phyloP scores from a whole-genome alignment of 1,139 yeast genomes.

The Saccharomyces hybrid region DNA sequence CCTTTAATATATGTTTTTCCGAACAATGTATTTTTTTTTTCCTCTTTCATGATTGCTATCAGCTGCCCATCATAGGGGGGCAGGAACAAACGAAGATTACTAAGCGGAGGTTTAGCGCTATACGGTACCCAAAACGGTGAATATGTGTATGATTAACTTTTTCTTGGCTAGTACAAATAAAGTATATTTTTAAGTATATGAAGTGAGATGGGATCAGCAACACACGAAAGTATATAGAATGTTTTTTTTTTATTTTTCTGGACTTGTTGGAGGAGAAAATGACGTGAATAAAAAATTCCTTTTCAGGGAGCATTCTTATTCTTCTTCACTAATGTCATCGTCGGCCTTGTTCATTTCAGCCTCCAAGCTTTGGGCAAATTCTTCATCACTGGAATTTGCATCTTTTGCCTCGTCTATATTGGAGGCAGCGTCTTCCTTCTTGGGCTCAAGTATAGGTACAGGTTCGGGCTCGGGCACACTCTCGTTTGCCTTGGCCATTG shows the following conservation, averaged over 20 bases:
- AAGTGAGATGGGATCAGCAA: not conserved
- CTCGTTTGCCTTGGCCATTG: not conserved
- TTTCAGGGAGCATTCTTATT: constrained; percentile 6
- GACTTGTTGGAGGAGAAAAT: not conserved
- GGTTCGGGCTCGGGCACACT: not conserved
- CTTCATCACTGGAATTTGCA: constrained; percentile 28
- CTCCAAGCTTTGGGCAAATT: constrained; percentile 28
- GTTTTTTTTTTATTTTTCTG: not conserved
- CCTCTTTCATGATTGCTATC: not conserved
- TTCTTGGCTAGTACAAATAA: not conserved
- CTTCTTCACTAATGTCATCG: constrained; percentile 27
- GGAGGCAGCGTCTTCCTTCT: not conserved
- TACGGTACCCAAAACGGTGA: not conserved
- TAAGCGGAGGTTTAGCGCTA: not conserved
- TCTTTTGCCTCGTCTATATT: constrained; percentile 6
- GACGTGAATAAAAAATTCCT: not conserved
- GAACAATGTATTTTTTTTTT: not conserved
- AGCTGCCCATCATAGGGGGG: not conserved
- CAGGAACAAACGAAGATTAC: not conserved
- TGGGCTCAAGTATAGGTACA: not conserved
- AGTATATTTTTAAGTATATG: not conserved
- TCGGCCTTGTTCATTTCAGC: constrained; percentile 27
- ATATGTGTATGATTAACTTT: not conserved
- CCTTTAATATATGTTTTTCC: not conserved
- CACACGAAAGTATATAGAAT: not conserved